Evolutionary conservation across 2,329 filamentous ascomycete species (phyloP).

Genomic region (Fusarium oxysporum): DNA sequence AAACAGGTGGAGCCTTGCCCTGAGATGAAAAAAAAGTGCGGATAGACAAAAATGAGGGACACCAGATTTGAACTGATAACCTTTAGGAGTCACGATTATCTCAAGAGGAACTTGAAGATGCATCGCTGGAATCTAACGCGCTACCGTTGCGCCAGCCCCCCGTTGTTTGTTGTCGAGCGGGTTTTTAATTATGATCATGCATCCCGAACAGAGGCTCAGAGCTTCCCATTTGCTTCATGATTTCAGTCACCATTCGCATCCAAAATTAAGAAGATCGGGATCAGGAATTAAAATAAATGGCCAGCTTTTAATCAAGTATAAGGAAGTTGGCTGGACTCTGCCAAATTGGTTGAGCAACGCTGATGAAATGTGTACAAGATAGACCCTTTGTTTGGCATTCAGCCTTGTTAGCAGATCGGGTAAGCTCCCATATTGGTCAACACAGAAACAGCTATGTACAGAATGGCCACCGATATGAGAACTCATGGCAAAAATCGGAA

Average conservation of each 20-base stretch:
- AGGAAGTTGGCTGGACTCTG: too few species aligned
- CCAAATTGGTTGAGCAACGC: too few species aligned
- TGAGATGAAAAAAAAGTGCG: not conserved
- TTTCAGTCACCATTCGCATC: not conserved
- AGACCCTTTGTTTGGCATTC: too few species aligned
- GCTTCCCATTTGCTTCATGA: not conserved
- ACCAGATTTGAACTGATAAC: constrained; percentile 20
- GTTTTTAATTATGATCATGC: not conserved
- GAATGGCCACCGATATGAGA: not conserved
- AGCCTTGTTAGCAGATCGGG: too few species aligned
- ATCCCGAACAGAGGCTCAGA: too few species aligned
- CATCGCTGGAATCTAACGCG: constrained; percentile 8
- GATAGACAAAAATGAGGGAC: not conserved
- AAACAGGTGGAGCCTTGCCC: not conserved
- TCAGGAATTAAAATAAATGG: too few species aligned
- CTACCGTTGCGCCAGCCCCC: constrained; percentile 16
- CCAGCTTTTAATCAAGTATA: too few species aligned
- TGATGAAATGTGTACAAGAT: too few species aligned
- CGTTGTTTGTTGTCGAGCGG: not conserved
- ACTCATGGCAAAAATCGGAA: not conserved
- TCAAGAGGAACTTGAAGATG: not conserved
- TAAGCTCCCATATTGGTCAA: not conserved
- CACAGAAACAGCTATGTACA: not conserved
- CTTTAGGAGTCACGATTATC: constrained; percentile 1
- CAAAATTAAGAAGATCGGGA: not conserved